Evolutionary conservation across 2,329 filamentous ascomycete genomes (phyloP).

Genomic region (Colletotrichum sp.): DNA sequence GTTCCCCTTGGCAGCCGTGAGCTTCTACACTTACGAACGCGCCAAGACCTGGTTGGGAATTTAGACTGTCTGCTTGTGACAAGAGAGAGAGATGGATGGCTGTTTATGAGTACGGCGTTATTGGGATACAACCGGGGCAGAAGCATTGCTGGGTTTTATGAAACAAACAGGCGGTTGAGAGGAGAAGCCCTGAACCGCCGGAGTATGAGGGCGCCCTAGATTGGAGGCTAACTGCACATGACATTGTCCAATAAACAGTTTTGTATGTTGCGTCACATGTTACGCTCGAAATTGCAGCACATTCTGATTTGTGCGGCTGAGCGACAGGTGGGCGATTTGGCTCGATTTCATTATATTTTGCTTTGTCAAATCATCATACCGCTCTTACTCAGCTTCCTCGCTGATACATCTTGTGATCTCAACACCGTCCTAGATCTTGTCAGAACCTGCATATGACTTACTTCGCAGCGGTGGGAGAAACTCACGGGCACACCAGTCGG

Average conservation of each 20-base stretch:
- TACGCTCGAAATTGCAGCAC: neutral
- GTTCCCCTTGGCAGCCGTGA: slow-evolving; percentile 81
- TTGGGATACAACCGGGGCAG: slow-evolving; percentile 11
- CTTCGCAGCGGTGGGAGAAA: slow-evolving; percentile 6
- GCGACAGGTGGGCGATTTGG: neutral
- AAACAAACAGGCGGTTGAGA: neutral
- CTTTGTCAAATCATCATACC: neutral
- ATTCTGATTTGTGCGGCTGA: neutral
- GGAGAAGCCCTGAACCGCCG: neutral
- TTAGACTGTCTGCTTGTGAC: slow-evolving; percentile 33
- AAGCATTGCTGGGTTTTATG: slow-evolving; percentile 13
- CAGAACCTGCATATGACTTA: neutral
- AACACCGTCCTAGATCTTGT: slow-evolving; percentile 61
- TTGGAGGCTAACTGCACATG: slow-evolving; percentile 5
- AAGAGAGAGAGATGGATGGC: neutral
- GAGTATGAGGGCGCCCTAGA: slow-evolving; percentile 3
- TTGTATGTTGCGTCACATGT: neutral
- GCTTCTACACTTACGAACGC: slow-evolving; percentile 71
- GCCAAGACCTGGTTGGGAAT: slow-evolving; percentile 70
- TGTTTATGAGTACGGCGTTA: slow-evolving; percentile 15
- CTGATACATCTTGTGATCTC: slow-evolving; percentile 67
- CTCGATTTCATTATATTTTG: neutral
- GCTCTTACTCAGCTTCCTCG: slow-evolving; percentile 23
- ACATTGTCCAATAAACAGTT: slow-evolving; percentile 4
- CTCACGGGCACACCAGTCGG: slow-evolving; percentile 70